phyloP scores from a whole-genome alignment of 2,329 filamentous ascomycete species.

The Magnaporthiopsis incrustans region DNA sequence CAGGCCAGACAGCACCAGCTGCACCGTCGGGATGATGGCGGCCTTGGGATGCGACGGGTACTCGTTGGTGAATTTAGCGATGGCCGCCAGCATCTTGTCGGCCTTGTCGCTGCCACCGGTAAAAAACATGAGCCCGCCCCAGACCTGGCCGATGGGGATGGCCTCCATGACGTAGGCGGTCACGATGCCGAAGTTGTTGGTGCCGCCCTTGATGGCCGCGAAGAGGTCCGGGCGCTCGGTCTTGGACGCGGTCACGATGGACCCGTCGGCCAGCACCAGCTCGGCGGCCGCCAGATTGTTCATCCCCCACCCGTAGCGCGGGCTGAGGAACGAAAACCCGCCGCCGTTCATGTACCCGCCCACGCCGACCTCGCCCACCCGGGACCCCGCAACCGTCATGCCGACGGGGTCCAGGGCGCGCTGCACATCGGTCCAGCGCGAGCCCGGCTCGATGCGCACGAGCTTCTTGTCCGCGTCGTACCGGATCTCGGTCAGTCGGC shows the following conservation, averaged over 20 bases:
- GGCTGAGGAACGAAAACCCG: constrained; percentile 49
- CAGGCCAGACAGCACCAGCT: constrained; percentile 33
- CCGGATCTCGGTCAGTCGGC: constrained; percentile 38
- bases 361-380: constrained; percentile 54
- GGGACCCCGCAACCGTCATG: constrained; percentile 53
- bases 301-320: constrained; percentile 41
- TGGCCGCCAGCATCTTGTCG: constrained; percentile 17
- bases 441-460: constrained; percentile 41
- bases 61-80: constrained; percentile 28
- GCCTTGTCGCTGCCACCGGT: constrained; percentile 9
- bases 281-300: constrained; percentile 31
- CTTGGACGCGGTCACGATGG: constrained; percentile 29
- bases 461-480: constrained; percentile 37
- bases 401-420: constrained; percentile 37
- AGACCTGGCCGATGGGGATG: constrained; percentile 23
- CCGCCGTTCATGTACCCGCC: constrained; percentile 48
- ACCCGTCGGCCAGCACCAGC: constrained; percentile 30
- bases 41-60: constrained; percentile 52
- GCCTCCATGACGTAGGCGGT: constrained; percentile 28
- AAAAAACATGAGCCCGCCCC: constrained; percentile 22
- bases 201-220: constrained; percentile 32
- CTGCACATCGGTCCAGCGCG: constrained; percentile 47
- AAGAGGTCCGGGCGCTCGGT: constrained; percentile 31
- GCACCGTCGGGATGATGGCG: constrained; percentile 48
- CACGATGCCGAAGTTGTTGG: constrained; percentile 35